Evolutionary conservation across 129 eudicot genomes (phyloP), one percentile per base, ranked within the genome.

Genomic region (Escallonia herrerae): DNA sequence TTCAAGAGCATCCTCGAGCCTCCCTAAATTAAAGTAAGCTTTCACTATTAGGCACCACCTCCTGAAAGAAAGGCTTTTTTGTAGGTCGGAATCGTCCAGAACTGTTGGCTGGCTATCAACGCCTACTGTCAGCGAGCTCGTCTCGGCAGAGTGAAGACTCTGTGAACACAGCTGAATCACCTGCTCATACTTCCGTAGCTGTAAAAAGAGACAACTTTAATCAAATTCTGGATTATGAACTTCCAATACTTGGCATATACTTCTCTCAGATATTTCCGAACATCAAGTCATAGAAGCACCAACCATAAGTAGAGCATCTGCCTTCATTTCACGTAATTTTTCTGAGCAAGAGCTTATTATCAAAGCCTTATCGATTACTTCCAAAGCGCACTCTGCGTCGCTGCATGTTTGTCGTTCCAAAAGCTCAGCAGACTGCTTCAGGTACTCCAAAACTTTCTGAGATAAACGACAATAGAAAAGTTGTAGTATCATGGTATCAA

Each of bases 241-340:
- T 22, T 22, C 33, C 33, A 22, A 22, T 22, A 22, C 33, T 22
- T 22, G 33, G 33, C 33, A 22, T 22, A 22, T 22, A 22, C 33
- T 22, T 22, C 33, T 22, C 33, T 22, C 33, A 22, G 33, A 22
- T 22, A 22, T 22, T 22, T 62, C 39, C 48, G 33, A 62, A 44
- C 63, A 40, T 70, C 63, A 38, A 22, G 9, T 7, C 47, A 58
- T 11, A 45, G 33, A 49, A 62, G 41, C 69, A 77, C 86, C 38
- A 66, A 93, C 98, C 96, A 77, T 88, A 76, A 93, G 75, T 75
- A 93, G 96, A 22, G 83, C 80, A 63, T 81, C 84, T 52, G 90
- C 98, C 79, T 93, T 93, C 83, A 76, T 75, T 65, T 83, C 84
- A 70, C 81, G 86, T 65, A 93, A 69, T 74, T 76, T 82, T 64